Evolutionary conservation across 2,329 filamentous ascomycete genomes (phyloP).

Genomic region (Tolypocladium album): DNA sequence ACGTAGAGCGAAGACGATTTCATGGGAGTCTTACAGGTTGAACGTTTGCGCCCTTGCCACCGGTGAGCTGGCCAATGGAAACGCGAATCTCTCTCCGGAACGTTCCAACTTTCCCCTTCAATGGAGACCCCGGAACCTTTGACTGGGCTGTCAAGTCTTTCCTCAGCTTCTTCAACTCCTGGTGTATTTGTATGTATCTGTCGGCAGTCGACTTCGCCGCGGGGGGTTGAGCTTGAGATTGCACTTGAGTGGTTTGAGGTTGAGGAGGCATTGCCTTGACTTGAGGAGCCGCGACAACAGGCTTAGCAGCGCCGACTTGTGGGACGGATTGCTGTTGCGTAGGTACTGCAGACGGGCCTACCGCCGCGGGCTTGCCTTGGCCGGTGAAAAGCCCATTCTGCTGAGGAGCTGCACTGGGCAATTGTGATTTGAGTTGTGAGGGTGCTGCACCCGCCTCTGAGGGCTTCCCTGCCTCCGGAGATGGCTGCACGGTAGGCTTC

Average conservation of each 20-base stretch:
- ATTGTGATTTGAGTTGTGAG: constrained; percentile 1
- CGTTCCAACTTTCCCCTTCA: constrained; percentile 60
- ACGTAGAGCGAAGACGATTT: background rate
- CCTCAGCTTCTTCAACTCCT: constrained; percentile 55
- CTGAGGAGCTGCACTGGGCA: constrained; percentile 3
- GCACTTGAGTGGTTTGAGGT: constrained; percentile 1
- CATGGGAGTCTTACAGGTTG: constrained; percentile 20
- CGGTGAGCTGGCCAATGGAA: constrained; percentile 62
- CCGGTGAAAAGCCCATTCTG: constrained; percentile 10
- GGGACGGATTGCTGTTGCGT: background rate
- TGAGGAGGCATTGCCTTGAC: background rate
- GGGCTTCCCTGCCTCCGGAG: constrained; percentile 7
- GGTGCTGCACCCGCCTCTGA: constrained; percentile 1
- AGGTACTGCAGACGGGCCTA: background rate
- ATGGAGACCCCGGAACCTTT: constrained; percentile 29
- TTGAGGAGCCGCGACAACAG: background rate
- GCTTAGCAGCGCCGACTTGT: background rate
- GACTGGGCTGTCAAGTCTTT: constrained; percentile 49
- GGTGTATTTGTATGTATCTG: constrained; percentile 49
- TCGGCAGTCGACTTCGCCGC: constrained; percentile 17
- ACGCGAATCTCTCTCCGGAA: constrained; percentile 62
- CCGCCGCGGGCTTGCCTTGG: constrained; percentile 10
- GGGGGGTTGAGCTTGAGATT: background rate
- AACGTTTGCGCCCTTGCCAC: constrained; percentile 50
- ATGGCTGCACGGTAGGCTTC: background rate